Evolutionary conservation across 2,329 filamentous ascomycete genomes (phyloP).

Genomic region (Penicillium sp.): DNA sequence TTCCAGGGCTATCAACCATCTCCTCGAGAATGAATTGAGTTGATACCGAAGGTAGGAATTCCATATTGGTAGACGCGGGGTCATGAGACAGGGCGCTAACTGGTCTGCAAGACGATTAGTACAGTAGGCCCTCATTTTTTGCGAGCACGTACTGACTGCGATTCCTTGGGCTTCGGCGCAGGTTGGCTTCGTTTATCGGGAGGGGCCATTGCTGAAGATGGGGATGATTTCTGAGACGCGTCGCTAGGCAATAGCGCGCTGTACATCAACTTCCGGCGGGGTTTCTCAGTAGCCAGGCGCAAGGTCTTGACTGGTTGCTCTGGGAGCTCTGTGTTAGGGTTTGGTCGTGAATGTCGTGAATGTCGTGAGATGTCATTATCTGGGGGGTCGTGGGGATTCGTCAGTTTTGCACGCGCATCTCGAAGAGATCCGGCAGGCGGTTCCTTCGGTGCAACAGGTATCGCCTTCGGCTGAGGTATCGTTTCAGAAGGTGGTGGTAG

Average conservation of each 20-base stretch:
- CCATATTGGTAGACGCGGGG: constrained; percentile 20
- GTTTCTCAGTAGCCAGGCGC: constrained; percentile 38
- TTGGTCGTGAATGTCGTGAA: constrained; percentile 7
- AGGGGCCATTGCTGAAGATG: constrained; percentile 9
- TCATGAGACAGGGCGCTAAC: neutral
- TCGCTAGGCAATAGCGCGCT: constrained; percentile 38
- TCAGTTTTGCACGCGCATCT: neutral
- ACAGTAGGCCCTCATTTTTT: neutral
- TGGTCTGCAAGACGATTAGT: constrained; percentile 18
- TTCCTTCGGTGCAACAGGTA: neutral
- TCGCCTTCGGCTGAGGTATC: neutral
- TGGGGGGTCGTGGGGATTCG: neutral
- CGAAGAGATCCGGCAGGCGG: neutral
- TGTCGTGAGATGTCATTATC: constrained; percentile 7
- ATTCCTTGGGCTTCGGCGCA: constrained; percentile 10
- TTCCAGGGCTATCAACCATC: constrained; percentile 18
- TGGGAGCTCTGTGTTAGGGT: constrained; percentile 1
- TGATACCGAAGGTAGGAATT: constrained; percentile 33
- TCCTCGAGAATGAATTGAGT: constrained; percentile 35
- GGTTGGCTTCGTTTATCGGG: constrained; percentile 6
- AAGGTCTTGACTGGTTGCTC: constrained; percentile 31
- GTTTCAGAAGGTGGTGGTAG: neutral
- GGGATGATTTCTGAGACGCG: constrained; percentile 16
- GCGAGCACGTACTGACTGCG: constrained; percentile 37
- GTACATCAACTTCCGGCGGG: constrained; percentile 51